phyloP scores from a whole-genome alignment of 225 moss, liverwort and hornwort genomes.

The Physcomitrellopsis africana region DNA sequence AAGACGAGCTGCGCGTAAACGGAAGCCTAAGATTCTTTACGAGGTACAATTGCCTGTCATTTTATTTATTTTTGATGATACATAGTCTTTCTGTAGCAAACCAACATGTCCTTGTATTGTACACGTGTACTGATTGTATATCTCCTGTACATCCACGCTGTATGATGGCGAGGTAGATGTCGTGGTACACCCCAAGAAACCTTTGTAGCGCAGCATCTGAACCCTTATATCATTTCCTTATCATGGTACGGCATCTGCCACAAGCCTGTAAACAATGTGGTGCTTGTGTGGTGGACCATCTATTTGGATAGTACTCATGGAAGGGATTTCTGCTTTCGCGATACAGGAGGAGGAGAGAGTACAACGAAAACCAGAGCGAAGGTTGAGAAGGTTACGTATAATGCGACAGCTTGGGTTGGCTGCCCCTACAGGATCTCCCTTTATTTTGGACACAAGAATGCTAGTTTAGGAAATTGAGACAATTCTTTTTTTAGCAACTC shows the following conservation, averaged over 20 bases:
- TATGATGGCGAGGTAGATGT: not conserved
- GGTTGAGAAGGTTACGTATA: constrained; percentile 68
- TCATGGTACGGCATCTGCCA: not conserved
- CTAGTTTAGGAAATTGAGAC: constrained; percentile 30
- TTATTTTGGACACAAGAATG: constrained; percentile 59
- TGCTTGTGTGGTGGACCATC: not conserved
- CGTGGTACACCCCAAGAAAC: not conserved
- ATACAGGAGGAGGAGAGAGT: constrained; percentile 81
- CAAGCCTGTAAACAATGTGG: not conserved
- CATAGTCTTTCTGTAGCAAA: not conserved
- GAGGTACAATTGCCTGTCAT: constrained; percentile 57
- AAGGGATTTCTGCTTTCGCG: constrained; percentile 13
- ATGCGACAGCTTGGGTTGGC: constrained; percentile 95
- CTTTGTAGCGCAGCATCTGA: not conserved
- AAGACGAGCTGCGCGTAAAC: constrained; percentile 79
- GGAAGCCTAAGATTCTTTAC: constrained; percentile 92
- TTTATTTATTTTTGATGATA: not conserved
- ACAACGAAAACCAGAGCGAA: constrained; percentile 77
- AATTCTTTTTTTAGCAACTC: constrained; percentile 14
- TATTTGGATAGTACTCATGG: not conserved
- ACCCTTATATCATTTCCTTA: not conserved
- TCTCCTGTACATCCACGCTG: not conserved
- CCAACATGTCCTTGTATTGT: not conserved
- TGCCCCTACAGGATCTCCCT: constrained; percentile 92
- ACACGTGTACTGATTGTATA: not conserved